These are phyloP conservation scores for Nakazawaea pomicola DNA, from an alignment of 805 yeast species.

Conservation along the genomic window DNA sequence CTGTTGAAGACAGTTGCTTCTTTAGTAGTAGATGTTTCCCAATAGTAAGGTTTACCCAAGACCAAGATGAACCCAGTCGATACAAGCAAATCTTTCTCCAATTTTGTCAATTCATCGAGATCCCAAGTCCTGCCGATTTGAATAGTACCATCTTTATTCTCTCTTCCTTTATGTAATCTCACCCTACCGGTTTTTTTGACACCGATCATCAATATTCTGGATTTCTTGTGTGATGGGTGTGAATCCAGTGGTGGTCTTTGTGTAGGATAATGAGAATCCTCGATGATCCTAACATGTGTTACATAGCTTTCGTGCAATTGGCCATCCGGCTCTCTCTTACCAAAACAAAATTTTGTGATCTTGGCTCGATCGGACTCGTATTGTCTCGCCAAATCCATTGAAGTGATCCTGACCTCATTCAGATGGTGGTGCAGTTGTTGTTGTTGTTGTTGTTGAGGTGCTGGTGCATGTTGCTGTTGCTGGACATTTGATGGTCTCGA, in stretches of 20 bases:
- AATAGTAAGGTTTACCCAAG: constrained; percentile 76
- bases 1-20: constrained; percentile 57
- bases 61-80: constrained; percentile 53
- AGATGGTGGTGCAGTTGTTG: not conserved
- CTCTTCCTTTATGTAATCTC: constrained; percentile 80
- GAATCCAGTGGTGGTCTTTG: constrained; percentile 60
- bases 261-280: constrained; percentile 67
- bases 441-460: not conserved
- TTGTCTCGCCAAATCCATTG: constrained; percentile 45
- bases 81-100: constrained; percentile 50
- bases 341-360: constrained; percentile 45
- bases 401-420: constrained; percentile 13
- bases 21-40: constrained; percentile 61
- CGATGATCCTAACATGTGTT: constrained; percentile 72
- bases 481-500: not conserved
- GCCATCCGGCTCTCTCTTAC: constrained; percentile 37
- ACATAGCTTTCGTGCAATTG: constrained; percentile 53
- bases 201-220: constrained; percentile 56
- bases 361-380: constrained; percentile 50
- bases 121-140: constrained; percentile 96
- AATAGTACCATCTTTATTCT: constrained; percentile 62
- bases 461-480: not conserved
- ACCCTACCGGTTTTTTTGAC: constrained; percentile 63
- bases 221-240: constrained; percentile 45
- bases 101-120: constrained; percentile 56